Conservation (phyloP, 2,329 filamentous ascomycete species). For the Beauveria varroae region DNA sequence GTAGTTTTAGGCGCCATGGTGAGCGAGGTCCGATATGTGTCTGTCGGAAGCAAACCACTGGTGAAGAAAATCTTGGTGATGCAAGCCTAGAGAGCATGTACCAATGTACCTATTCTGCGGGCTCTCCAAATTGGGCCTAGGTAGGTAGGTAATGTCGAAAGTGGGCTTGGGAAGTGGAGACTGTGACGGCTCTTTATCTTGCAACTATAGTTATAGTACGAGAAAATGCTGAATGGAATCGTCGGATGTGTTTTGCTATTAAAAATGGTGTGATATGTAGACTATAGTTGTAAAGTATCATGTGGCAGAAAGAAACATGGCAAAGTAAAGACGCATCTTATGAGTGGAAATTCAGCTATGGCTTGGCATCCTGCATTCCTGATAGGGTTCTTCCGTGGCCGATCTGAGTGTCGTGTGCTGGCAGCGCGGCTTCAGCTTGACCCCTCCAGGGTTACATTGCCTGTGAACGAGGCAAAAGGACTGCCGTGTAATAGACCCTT, state of each 20-base stretch:
- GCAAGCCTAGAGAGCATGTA: background rate
- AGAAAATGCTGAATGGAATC: background rate
- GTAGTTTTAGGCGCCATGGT: slow-evolving; percentile 27
- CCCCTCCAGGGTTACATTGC: background rate
- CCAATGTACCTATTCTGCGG: background rate
- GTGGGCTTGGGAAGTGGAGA: background rate
- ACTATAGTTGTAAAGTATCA: background rate
- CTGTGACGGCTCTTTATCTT: background rate
- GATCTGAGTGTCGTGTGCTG: background rate
- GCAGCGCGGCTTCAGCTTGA: background rate
- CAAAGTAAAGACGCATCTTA: background rate
- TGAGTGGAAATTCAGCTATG: background rate
- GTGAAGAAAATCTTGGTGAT: slow-evolving; percentile 1
- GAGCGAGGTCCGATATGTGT: background rate
- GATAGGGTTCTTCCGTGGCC: background rate
- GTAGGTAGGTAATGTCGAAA: background rate
- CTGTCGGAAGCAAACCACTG: background rate
- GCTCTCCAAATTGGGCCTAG: background rate
- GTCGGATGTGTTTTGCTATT: background rate
- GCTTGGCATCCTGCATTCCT: background rate
- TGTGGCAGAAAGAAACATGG: background rate
- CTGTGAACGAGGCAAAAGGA: background rate
- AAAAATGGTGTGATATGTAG: background rate
- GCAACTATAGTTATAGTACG: background rate
- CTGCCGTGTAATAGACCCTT: background rate